Percentiles rank a stretch among this genome's conserved stretches.
These are phyloP conservation scores for Hypoxylon sp. DNA, from an alignment of 2,329 filamentous ascomycete genomes.

Conservation along the genomic window DNA sequence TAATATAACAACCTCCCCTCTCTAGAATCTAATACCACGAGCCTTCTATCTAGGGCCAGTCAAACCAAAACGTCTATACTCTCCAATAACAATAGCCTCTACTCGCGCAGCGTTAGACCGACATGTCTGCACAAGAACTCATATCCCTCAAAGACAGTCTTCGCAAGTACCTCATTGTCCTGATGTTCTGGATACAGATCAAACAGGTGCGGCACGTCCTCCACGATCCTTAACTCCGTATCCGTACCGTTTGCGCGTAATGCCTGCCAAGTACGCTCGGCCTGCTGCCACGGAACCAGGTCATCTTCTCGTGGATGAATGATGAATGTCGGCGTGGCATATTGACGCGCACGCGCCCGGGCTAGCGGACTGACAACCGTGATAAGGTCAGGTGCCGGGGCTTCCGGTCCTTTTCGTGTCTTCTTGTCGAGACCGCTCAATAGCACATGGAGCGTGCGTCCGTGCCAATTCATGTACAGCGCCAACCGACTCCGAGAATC, in stretches of 20 bases:
- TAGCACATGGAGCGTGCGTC: slow-evolving; percentile 49
- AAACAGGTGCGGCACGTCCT: slow-evolving; percentile 12
- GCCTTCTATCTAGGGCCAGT: background rate
- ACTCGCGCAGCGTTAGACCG: slow-evolving; percentile 5
- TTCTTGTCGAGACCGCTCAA: slow-evolving; percentile 45
- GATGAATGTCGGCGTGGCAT: slow-evolving; percentile 53
- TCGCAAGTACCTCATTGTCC: slow-evolving; percentile 1
- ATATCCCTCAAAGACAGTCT: slow-evolving; percentile 8
- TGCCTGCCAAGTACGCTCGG: slow-evolving; percentile 40
- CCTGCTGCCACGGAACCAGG: slow-evolving; percentile 51
- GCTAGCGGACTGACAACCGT: slow-evolving; percentile 46
- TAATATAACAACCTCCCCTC: no score
- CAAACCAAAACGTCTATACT: background rate
- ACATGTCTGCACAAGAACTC: slow-evolving; percentile 18
- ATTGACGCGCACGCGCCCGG: slow-evolving; percentile 48
- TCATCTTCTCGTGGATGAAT: slow-evolving; percentile 52
- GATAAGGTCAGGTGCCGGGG: slow-evolving; percentile 41
- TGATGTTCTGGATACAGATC: slow-evolving; percentile 16
- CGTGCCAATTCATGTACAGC: slow-evolving; percentile 54
- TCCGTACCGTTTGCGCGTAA: slow-evolving; percentile 34
- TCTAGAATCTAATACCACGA: background rate
- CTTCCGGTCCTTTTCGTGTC: slow-evolving; percentile 33
- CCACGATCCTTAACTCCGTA: slow-evolving; percentile 24
- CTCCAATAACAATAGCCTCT: no score
- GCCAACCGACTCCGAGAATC: slow-evolving; percentile 52